Conservation (phyloP, 2,329 filamentous ascomycete genomes). For the Aureobasidium sp. region DNA sequence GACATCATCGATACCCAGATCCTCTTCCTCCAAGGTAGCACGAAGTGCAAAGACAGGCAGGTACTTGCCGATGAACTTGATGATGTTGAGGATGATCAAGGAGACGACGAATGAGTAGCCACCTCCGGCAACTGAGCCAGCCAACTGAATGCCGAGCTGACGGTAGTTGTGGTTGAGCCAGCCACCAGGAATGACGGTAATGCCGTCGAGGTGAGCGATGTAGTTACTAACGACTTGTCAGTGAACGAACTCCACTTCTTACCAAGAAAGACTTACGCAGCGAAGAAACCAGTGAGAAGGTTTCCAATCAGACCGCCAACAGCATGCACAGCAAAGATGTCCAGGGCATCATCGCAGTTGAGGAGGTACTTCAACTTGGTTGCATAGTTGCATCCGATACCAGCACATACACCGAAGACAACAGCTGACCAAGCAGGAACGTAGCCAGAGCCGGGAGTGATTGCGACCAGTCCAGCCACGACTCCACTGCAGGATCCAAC, state of each 20-base stretch:
- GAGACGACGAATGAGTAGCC: conserved; percentile 72
- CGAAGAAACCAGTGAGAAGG: conserved; percentile 72
- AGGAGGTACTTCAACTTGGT: conserved; percentile 85
- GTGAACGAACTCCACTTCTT: not conserved
- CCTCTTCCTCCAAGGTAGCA: conserved; percentile 67
- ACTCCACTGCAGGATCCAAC: conserved; percentile 91
- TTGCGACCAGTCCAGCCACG: conserved; percentile 76
- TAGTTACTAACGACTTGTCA: conserved; percentile 45
- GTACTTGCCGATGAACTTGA: conserved; percentile 63
- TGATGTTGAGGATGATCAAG: conserved; percentile 56
- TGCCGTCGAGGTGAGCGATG: conserved; percentile 72
- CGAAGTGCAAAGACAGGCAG: conserved; percentile 69
- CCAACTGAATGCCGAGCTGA: conserved; percentile 75
- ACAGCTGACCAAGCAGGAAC: conserved; percentile 80
- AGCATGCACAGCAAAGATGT: conserved; percentile 79
- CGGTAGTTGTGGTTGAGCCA: conserved; percentile 80
- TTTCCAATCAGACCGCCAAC: conserved; percentile 74
- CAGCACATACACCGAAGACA: conserved; percentile 68
- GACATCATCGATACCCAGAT: conserved; percentile 77
- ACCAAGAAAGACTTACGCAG: conserved; percentile 44
- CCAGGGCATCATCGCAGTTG: conserved; percentile 72
- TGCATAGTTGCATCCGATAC: conserved; percentile 74
- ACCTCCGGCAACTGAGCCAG: conserved; percentile 68
- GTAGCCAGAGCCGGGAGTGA: conserved; percentile 80
- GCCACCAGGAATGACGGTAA: conserved; percentile 58